These are phyloP conservation scores for Pleodorina starrii DNA, from an alignment of 139 green algal genomes.

Conservation along the genomic window DNA sequence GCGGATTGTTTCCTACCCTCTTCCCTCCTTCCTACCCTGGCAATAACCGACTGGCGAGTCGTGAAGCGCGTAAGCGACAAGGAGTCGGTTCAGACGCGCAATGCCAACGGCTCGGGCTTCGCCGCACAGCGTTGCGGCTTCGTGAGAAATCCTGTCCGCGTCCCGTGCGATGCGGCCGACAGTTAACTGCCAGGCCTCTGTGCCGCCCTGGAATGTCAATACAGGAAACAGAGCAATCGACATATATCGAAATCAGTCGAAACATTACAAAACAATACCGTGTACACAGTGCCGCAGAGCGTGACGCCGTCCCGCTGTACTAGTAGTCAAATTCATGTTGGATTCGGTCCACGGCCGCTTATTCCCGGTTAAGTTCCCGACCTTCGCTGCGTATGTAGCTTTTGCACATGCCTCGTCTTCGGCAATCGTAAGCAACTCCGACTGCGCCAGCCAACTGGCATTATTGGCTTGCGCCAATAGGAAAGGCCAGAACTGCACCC, in stretches of 20 bases:
- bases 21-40: too few relatives aligned
- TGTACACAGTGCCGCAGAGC: too few relatives aligned
- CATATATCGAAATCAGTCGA: too few relatives aligned
- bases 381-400: background rate
- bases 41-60: constrained; percentile 32
- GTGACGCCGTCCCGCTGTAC: too few relatives aligned
- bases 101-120: background rate
- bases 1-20: too few relatives aligned
- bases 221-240: too few relatives aligned
- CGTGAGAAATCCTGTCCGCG: background rate
- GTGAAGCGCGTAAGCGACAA: background rate
- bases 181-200: background rate
- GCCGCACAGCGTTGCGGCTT: background rate
- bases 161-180: background rate
- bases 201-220: constrained; percentile 15
- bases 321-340: too few relatives aligned
- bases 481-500: background rate
- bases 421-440: background rate
- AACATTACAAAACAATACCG: too few relatives aligned
- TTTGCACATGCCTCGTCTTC: background rate
- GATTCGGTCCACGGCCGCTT: too few relatives aligned
- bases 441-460: too few relatives aligned
- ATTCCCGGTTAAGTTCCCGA: too few relatives aligned
- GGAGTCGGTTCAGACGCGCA: background rate
- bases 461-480: too few relatives aligned